Evolutionary conservation across 805 yeast genomes (phyloP).

Genomic region (Candida palmyrensis): DNA sequence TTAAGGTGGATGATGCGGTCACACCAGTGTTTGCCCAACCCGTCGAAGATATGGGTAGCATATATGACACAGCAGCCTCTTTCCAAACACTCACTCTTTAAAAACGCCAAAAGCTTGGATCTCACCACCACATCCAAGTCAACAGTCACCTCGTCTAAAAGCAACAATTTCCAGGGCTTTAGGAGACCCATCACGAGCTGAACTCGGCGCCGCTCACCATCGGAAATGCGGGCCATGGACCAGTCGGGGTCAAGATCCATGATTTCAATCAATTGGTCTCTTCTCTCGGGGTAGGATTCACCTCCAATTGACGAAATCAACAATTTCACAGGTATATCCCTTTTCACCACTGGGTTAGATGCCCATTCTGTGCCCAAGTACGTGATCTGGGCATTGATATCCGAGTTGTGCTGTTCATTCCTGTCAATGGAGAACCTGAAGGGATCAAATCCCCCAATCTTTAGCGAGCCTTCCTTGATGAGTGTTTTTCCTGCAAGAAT

Average conservation of each 20-base stretch:
- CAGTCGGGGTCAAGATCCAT: conserved; percentile 83
- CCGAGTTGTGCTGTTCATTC: conserved; percentile 37
- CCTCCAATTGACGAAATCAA: conserved; percentile 79
- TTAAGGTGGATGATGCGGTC: conserved; percentile 74
- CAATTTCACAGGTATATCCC: conserved; percentile 85
- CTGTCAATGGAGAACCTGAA: conserved; percentile 56
- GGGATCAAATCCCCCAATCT: conserved; percentile 83
- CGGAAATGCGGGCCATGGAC: conserved; percentile 90
- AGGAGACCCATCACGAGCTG: conserved; percentile 91
- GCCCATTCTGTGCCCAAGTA: conserved; percentile 99
- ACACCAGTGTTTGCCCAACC: conserved; percentile 81
- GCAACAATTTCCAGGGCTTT: conserved; percentile 81
- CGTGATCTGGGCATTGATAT: conserved; percentile 51
- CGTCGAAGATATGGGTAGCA: conserved; percentile 96
- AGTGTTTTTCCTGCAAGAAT: conserved; percentile 89
- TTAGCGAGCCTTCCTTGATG: conserved; percentile 64
- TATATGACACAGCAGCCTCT: conserved; percentile 78
- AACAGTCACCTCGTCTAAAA: conserved; percentile 96
- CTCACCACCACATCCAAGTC: conserved; percentile 93
- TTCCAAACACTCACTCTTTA: conserved; percentile 64
- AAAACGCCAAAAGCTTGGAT: conserved; percentile 62
- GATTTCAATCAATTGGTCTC: conserved; percentile 69
- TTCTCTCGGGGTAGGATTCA: conserved; percentile 57
- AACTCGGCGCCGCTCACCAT: conserved; percentile 93
- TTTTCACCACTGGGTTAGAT: conserved; percentile 77